phyloP scores from a whole-genome alignment of 441 rosid genomes.

The Mallotus repandus region DNA sequence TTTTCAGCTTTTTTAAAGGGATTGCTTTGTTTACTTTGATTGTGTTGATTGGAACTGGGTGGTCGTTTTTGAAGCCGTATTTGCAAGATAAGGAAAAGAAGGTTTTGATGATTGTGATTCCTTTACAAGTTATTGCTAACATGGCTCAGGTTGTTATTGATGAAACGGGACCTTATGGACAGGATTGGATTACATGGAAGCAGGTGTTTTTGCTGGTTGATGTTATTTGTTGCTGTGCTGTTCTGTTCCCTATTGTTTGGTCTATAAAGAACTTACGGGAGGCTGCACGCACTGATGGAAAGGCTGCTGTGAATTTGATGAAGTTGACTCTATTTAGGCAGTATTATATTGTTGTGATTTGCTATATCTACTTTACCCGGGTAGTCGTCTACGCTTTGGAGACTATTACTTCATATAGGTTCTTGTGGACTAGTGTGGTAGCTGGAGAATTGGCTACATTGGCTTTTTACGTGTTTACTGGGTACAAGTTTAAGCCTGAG shows the following conservation, averaged over 20 bases:
- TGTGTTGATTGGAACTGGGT: slow-evolving; percentile 92
- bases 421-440: slow-evolving; percentile 78
- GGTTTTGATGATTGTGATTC: slow-evolving; percentile 88
- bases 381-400: slow-evolving; percentile 83
- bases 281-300: slow-evolving; percentile 87
- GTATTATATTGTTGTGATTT: slow-evolving; percentile 88
- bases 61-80: slow-evolving; percentile 90
- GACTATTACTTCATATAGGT: slow-evolving; percentile 83
- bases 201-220: slow-evolving; percentile 86
- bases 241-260: slow-evolving; percentile 92
- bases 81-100: slow-evolving; percentile 88
- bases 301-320: slow-evolving; percentile 87
- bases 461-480: slow-evolving; percentile 83
- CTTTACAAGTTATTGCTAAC: slow-evolving; percentile 88
- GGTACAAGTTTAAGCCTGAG: slow-evolving; percentile 85
- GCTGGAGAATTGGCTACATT: slow-evolving; percentile 84
- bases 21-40: slow-evolving; percentile 78
- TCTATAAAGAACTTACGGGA: slow-evolving; percentile 90
- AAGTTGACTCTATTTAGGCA: slow-evolving; percentile 90
- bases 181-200: slow-evolving; percentile 83
- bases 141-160: slow-evolving; percentile 89
- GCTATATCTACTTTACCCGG: slow-evolving; percentile 89
- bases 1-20: slow-evolving; percentile 87
- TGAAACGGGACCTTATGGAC: slow-evolving; percentile 74
- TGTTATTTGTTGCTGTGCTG: slow-evolving; percentile 95